phyloP scores from a whole-genome alignment of 192 early-diverging fungal genomes.

The Diversispora epigaea region DNA sequence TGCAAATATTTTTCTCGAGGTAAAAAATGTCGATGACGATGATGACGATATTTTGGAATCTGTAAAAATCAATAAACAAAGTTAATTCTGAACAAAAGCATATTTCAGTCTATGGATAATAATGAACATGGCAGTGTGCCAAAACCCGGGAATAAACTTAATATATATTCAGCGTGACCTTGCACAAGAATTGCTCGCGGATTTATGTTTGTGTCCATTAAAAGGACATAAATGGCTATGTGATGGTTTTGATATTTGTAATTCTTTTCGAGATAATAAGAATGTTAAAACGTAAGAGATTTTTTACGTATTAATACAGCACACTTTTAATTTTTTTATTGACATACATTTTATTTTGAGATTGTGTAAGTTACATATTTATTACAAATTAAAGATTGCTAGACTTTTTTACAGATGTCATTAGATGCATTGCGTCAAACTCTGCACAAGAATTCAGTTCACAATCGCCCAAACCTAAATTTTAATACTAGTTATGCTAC shows the following conservation, averaged over 20 bases:
- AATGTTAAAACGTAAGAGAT: background rate
- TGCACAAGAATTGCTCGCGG: background rate
- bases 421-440: background rate
- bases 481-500: background rate
- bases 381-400: background rate
- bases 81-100: background rate
- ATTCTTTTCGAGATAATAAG: background rate
- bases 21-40: background rate
- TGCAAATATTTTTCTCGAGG: background rate
- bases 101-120: background rate
- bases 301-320: background rate
- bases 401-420: background rate
- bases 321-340: background rate
- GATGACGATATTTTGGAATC: background rate
- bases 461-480: background rate
- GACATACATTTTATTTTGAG: background rate
- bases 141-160: background rate
- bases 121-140: background rate
- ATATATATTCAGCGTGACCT: slow-evolving; percentile 8
- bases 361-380: background rate
- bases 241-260: background rate
- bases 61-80: background rate
- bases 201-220: background rate
- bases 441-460: background rate
- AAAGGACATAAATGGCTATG: background rate